Percentiles rank a stretch among this genome's conserved stretches.
Conservation (phyloP, 257 asterid genomes). For the Solanum rostratum region DNA sequence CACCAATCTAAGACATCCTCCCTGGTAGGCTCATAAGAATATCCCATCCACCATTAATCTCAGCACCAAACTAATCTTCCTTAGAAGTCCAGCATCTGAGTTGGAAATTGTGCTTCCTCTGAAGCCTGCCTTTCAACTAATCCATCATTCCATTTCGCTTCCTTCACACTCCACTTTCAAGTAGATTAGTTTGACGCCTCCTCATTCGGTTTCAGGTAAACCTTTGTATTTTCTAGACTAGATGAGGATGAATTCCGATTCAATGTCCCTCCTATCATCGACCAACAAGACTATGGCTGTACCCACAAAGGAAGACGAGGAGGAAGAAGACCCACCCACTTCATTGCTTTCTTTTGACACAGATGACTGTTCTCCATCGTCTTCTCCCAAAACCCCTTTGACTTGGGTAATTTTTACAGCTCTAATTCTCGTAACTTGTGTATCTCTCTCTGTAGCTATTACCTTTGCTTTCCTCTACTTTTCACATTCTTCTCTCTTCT, state of each 20-base stretch:
- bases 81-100: not conserved
- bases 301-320: not conserved
- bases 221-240: too few relatives aligned
- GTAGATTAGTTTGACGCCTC: not conserved
- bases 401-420: not conserved
- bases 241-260: slow-evolving; percentile 27
- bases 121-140: not conserved
- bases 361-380: not conserved
- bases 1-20: too few relatives aligned
- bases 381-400: not conserved
- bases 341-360: not conserved
- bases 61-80: not conserved
- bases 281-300: not conserved
- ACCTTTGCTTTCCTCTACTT: slow-evolving; percentile 39
- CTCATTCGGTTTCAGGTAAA: too few relatives aligned
- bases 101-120: too few relatives aligned
- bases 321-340: not conserved
- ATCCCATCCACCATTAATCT: not conserved
- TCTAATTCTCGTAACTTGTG: slow-evolving; percentile 20
- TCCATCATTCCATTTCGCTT: not conserved
- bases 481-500: not conserved
- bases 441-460: slow-evolving; percentile 40
- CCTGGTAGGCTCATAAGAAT: too few relatives aligned
- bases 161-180: not conserved
- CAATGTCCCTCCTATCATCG: slow-evolving; percentile 17